Evolutionary conservation across 257 asterid genomes (phyloP), one percentile per base, ranked within the genome.

Genomic region (Nicotiana benthamiana): DNA sequence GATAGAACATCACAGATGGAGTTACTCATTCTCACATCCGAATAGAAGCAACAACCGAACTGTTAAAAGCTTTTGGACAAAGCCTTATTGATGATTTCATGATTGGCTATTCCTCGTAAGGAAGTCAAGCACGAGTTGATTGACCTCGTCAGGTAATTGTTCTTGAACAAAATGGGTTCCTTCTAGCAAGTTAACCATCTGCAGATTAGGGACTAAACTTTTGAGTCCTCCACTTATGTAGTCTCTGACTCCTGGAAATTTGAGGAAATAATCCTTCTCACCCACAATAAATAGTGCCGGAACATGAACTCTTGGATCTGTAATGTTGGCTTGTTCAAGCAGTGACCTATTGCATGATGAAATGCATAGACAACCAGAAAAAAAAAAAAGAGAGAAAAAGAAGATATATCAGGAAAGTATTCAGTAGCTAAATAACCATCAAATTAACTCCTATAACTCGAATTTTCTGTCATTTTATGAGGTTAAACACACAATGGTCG

Each of bases 121-220:
- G 88, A 91, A 91, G 75, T 84, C 59, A 24, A 89, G 70, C 85
- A 91, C 78, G 79, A 87, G 88, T 22, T 12, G 62, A 68, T 89
- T 91, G 75, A 91, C 89, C 83, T 87, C 89, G 9, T 82, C 82
- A 3, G 92, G 92, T 3, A 83, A 84, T 79, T 93, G 98, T 83
- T 93, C 98, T 82, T 87, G 98, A 75, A 90, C 92, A 75, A 93
- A 93, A 86, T 93, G 98, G 32, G 83, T 78, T 60, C 98, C 98
- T 82, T 92, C 91, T 11, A 95, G 91, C 72, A 93, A 30, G 84
- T 60, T 90, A 4, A 20, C 34, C 57, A 88, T 82, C 91, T 90
- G 90, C 89, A 92, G 75, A 56, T 91, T 85, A 3, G 97, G 94
- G n/a, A 85, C 93, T 63, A 36, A 87, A 8, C 75, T 32, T 60